Percentiles rank a stretch among this genome's conserved stretches.
Conservation (phyloP, 2,329 filamentous ascomycete species). For the Berkeleyomyces basicola region DNA sequence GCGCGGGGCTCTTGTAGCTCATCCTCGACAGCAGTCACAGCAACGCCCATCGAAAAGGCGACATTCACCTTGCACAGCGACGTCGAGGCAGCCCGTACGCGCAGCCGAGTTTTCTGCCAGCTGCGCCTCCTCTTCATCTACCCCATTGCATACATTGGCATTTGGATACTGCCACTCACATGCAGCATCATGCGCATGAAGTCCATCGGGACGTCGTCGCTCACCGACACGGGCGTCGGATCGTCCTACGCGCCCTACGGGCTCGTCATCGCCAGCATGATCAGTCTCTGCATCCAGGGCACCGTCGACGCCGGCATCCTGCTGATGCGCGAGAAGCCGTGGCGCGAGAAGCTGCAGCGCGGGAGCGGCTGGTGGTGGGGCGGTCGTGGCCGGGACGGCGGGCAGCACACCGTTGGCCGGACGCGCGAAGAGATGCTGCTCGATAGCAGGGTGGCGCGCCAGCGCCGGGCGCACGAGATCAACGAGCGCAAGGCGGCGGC, state of each 20-base stretch:
- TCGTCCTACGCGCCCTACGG: slow-evolving; percentile 27
- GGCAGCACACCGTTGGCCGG: slow-evolving; percentile 23
- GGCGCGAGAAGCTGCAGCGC: slow-evolving; percentile 14
- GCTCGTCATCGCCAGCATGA: slow-evolving; percentile 36
- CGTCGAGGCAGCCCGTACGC: slow-evolving; percentile 23
- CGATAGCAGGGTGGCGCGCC: slow-evolving; percentile 32
- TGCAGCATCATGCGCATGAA: slow-evolving; percentile 44
- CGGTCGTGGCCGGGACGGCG: slow-evolving; percentile 2
- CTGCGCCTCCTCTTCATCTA: slow-evolving; percentile 61
- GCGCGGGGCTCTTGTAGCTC: slow-evolving; percentile 15
- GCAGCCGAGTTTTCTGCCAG: slow-evolving; percentile 46
- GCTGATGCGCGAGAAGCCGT: slow-evolving; percentile 52
- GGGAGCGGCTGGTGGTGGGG: slow-evolving; percentile 14
- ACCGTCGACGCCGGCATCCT: slow-evolving; percentile 53
- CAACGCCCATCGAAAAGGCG: slow-evolving; percentile 14
- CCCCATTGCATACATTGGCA: slow-evolving; percentile 51
- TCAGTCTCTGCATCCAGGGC: slow-evolving; percentile 48
- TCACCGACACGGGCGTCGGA: slow-evolving; percentile 14
- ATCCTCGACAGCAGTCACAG: slow-evolving; percentile 11
- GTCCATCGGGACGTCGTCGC: slow-evolving; percentile 14
- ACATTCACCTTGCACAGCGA: slow-evolving; percentile 7
- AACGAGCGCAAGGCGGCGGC: slow-evolving; percentile 17
- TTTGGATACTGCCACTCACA: slow-evolving; percentile 58
- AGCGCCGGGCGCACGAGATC: slow-evolving; percentile 31
- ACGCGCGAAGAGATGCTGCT: slow-evolving; percentile 36